These are phyloP conservation scores for Aspergillus campestris DNA, from an alignment of 495 filamentous ascomycete species.

Conservation along the genomic window DNA sequence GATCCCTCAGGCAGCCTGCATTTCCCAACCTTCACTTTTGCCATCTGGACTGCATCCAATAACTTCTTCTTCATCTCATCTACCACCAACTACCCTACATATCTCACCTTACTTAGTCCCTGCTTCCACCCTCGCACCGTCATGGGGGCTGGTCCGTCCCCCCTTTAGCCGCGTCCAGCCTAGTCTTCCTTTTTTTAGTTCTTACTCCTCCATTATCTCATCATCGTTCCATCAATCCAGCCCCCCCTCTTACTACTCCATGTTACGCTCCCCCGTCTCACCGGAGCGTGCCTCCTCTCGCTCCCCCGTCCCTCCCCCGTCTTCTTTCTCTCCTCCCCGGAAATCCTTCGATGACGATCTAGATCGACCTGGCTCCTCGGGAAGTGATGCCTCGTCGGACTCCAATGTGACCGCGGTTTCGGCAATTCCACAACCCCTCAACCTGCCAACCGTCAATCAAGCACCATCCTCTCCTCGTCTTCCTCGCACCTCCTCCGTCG, in stretches of 20 bases:
- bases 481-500: conserved; percentile 25
- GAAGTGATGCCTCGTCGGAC: conserved; percentile 42
- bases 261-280: conserved; percentile 25
- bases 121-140: too few relatives aligned
- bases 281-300: conserved; percentile 19
- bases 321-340: conserved; percentile 13
- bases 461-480: conserved; percentile 29
- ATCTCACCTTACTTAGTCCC: too few relatives aligned
- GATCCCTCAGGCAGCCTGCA: not conserved
- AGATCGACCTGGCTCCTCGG: conserved; percentile 37
- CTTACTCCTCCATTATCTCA: too few relatives aligned
- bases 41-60: too few relatives aligned
- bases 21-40: conserved; percentile 4
- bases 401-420: conserved; percentile 44
- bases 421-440: conserved; percentile 19
- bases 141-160: too few relatives aligned
- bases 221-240: not conserved
- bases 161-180: too few relatives aligned
- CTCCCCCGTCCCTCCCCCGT: conserved; percentile 7
- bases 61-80: not conserved
- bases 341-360: conserved; percentile 31
- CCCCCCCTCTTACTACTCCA: conserved; percentile 4
- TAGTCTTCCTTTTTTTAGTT: too few relatives aligned
- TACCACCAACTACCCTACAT: too few relatives aligned
- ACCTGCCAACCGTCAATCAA: conserved; percentile 12